Base-by-base conservation (phyloP, 1,284 basidiomycete genomes). In the Cryptococcus sp. region DNA sequence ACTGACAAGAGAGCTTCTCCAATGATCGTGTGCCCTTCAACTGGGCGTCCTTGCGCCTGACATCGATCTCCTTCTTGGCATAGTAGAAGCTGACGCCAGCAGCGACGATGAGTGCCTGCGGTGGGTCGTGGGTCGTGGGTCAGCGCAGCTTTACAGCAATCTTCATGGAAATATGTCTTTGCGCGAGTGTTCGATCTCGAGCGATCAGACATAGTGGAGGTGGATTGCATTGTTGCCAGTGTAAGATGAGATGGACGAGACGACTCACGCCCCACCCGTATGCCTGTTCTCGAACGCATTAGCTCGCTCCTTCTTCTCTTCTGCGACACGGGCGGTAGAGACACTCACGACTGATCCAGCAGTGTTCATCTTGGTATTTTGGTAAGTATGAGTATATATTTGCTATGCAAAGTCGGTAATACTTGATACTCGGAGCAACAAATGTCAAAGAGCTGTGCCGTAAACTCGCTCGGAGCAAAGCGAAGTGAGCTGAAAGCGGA, bases 31-130 rank as follows among this genome's bases (percentile, higher is more conserved):
- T 53, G 23, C 61, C 61, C 42, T 55, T 56, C 41, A 51, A 19
- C 39, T 56, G 54, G 17, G 61, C 61, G 17, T 62, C 61, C 20
- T 54, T 53, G 22, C 67, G 41, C 48, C 81, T 70, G 31, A 77
- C 77, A 64, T 82, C 75, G 60, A 83, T 81, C 56, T 74, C 76
- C 63, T 80, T 76, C 59, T 80, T 81, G 20, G 82, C 81, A 53
- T 69, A 82, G 70, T 81, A 81, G 72, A 80, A 83, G 53, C 80
- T 81, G 31, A 77, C 74, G 35, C 80, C 80, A 0, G 82, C 80
- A n/a, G 81, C 82, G 27, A 78, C 75, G 50, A 82, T 73, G 50
- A 83, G 75, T 23, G 74, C 76, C 73, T 75, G 41, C 19, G 23
- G 23, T 17, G 38, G 53, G 19, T 20, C n/a, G 23, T 17, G 38